Evolutionary conservation across 805 yeast genomes (phyloP).

Genomic region (Lipomyces yamadae): DNA sequence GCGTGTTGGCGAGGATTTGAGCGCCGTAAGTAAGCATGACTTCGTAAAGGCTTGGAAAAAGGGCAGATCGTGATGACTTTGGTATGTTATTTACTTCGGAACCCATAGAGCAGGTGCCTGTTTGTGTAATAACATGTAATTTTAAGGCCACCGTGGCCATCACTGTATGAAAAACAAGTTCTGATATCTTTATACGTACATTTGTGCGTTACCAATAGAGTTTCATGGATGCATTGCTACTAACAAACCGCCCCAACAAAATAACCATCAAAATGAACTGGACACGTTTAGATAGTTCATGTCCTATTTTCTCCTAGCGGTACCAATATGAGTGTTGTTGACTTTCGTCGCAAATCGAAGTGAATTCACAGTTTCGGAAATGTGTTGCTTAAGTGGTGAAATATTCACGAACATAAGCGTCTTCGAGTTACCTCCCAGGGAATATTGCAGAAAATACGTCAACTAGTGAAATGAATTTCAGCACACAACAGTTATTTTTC

Average conservation of each 20-base stretch:
- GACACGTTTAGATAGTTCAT: not conserved
- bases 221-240: not conserved
- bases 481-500: too few species aligned
- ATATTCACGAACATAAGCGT: conserved; percentile 92
- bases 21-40: conserved; percentile 50
- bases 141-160: not conserved
- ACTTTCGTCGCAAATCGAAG: conserved; percentile 80
- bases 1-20: conserved; percentile 54
- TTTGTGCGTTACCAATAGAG: not conserved
- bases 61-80: conserved; percentile 29
- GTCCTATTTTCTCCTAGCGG: conserved; percentile 27
- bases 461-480: conserved; percentile 43
- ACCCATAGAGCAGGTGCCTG: not conserved
- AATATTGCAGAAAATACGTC: conserved; percentile 82
- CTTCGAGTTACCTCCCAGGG: conserved; percentile 83
- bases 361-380: conserved; percentile 80
- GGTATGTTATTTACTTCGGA: not conserved
- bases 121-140: not conserved
- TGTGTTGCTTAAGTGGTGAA: conserved; percentile 66
- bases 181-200: not conserved
- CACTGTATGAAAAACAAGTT: not conserved
- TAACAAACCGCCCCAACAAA: conserved; percentile 2
- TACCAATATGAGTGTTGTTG: conserved; percentile 42
- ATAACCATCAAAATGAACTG: not conserved
- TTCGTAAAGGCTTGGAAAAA: conserved; percentile 50